Evolutionary conservation across 805 yeast genomes (phyloP), one percentile per base, ranked within the genome.

Genomic region (Candida germanica): DNA sequence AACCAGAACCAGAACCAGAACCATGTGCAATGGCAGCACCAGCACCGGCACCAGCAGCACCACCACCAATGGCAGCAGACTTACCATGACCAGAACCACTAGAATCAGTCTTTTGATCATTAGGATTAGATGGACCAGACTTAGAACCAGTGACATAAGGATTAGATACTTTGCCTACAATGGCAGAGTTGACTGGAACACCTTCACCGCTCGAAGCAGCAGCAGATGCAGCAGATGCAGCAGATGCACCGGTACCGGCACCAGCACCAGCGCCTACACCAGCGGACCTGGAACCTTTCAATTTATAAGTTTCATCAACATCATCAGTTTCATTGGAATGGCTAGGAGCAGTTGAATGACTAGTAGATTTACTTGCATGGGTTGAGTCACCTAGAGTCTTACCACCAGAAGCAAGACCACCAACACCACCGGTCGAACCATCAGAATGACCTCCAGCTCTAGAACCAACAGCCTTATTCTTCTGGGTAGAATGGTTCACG

Each of bases 211-310:
- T 19, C 15, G 29, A 26, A 16, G 26, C 32, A 29, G 28, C 31
- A 26, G 29, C 37, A 29, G 17, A 27, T 5, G 30, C 23, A 17
- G 20, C 26, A n/a, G 36, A 13, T 16, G 10, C 23, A 20, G 23
- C 23, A 10, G 6, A 20, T 20, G 6, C 10, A 20, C 10, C 23
- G 6, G 23, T 6, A 20, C 9, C 23, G 10, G 23, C 6, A 7
- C 23, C 23, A 7, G 23, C 23, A 7, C 9, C 6, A 20, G 23
- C 10, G 6, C n/a, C n/a, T n/a, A n/a, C n/a, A n/a, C 23, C 23
- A 20, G 23, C 23, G 10, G 23, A 7, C 10, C 23, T 20, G 23
- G 23, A 20, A 6, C 23, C 23, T 10, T 20, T 20, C 23, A 20
- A 20, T 10, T 20, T 20, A 20, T 10, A n/a, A n/a, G n/a, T n/a